Evolutionary conservation across 352 stramenopile species (phyloP), one percentile per base, ranked within the genome.

Genomic region (Phytophthora aleatoria): DNA sequence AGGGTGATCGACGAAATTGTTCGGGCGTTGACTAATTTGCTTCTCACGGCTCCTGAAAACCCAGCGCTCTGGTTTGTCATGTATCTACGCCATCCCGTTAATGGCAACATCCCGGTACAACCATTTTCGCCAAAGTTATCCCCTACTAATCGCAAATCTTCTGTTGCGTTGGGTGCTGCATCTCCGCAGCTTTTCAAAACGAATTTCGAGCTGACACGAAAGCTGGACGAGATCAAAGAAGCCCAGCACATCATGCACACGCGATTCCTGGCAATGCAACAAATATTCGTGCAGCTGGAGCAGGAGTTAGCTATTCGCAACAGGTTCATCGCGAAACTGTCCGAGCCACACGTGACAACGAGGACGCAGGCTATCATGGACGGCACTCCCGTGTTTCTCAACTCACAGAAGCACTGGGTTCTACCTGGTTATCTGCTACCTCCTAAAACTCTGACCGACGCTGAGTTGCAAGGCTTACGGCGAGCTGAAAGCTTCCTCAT

Each of bases 401-500:
- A 92, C 58, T 58, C 50, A 0, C 77, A 89, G 47, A 90, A 91
- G 43, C 69, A 87, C n/a, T 94, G 85, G 85, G 71, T 94, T 1
- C 53, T 80, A 0, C 74, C 69, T 38, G 77, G 74, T 0, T 67
- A 51, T 24, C 59, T 92, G 3, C 51, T 89, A n/a, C 9, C 64
- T 1, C 65, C 76, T 0, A 20, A 36, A n/a, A 35, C 55, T 20
- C 66, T 91, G 15, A 74, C 47, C 0, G 27, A 28, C 0, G 33
- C 26, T 8, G 74, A 94, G 49, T 42, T 80, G 10, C 54, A 79
- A 28, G 83, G 72, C 1, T 61, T 92, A n/a, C 64, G 69, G 15
- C 72, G 85, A 13, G 85, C 85, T 0, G 85, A 94, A 50, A 48
- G 47, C 3, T 82, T 76, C 24, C 59, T 90, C 28, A 92, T 94